These are phyloP conservation scores for Leishmania mexicana DNA, from an alignment of 208 protist species.

Conservation along the genomic window DNA sequence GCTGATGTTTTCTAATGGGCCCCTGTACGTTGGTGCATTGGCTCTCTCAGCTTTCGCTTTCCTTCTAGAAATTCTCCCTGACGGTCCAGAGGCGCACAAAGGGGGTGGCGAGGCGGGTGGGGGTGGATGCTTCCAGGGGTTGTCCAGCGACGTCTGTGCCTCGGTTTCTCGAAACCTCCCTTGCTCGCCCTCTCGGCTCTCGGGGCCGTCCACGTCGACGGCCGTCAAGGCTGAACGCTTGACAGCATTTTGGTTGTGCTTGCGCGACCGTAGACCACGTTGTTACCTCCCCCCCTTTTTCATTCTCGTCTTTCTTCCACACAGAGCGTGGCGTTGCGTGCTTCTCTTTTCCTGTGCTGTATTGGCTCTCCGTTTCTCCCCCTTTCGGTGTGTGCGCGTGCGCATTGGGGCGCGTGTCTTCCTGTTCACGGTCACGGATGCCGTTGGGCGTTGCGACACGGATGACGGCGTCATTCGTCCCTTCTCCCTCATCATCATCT, in stretches of 20 bases:
- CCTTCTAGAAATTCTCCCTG: background rate
- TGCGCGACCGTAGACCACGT: background rate
- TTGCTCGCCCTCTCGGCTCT: background rate
- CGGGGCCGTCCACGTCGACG: background rate
- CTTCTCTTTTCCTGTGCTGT: background rate
- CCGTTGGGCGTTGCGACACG: background rate
- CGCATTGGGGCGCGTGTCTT: background rate
- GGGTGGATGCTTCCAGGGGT: background rate
- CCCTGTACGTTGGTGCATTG: background rate
- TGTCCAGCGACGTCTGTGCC: background rate
- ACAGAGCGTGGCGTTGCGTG: background rate
- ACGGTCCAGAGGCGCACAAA: background rate
- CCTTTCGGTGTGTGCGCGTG: background rate
- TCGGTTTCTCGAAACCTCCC: background rate
- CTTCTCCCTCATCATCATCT: background rate
- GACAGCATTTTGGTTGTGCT: background rate
- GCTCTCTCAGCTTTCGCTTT: background rate
- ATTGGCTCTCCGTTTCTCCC: background rate
- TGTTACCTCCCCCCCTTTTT: background rate
- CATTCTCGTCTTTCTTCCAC: background rate
- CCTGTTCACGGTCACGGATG: background rate
- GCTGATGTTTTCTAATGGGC: background rate
- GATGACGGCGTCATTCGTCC: background rate
- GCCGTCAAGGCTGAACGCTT: background rate
- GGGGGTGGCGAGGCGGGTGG: background rate